Conservation (phyloP, 768 basidiomycete species). For the Tricholoma hemisulphureum region DNA sequence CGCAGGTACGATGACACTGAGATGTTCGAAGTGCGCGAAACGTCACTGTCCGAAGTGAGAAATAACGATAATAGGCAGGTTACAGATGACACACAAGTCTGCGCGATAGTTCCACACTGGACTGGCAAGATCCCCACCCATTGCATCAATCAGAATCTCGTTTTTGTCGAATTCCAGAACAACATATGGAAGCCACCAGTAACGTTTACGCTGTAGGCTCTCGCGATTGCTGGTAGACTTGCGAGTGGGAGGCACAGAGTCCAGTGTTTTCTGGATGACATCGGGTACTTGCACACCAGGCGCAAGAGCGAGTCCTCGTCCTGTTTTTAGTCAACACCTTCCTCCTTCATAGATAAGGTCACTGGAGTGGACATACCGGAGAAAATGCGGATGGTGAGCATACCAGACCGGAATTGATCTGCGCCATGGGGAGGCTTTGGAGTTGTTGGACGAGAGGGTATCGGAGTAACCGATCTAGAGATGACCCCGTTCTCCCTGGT, state of each 20-base stretch:
- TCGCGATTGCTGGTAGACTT: constrained; percentile 76
- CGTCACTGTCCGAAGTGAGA: constrained; percentile 60
- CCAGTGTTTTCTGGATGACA: constrained; percentile 80
- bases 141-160: constrained; percentile 92
- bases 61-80: not conserved
- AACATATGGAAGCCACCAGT: constrained; percentile 96
- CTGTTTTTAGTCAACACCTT: constrained; percentile 31
- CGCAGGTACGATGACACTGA: constrained; percentile 90
- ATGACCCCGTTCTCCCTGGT: constrained; percentile 64
- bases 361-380: constrained; percentile 56
- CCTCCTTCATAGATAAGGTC: not conserved
- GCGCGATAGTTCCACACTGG: constrained; percentile 97
- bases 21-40: constrained; percentile 90
- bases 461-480: constrained; percentile 78
- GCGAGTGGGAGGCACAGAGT: constrained; percentile 52
- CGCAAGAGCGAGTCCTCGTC: constrained; percentile 78
- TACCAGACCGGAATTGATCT: constrained; percentile 79
- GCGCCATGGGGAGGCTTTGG: constrained; percentile 56
- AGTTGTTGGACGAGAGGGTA: constrained; percentile 78
- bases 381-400: constrained; percentile 95
- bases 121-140: constrained; percentile 86
- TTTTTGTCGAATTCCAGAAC: constrained; percentile 99
- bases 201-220: constrained; percentile 88
- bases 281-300: constrained; percentile 79
- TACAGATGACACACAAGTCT: constrained; percentile 70